A percentile compares a stretch with the other conserved stretches of the same genome.
Evolutionary conservation across 495 filamentous ascomycete genomes (phyloP).

Genomic region (Pseudomonodictys pantanalensis): DNA sequence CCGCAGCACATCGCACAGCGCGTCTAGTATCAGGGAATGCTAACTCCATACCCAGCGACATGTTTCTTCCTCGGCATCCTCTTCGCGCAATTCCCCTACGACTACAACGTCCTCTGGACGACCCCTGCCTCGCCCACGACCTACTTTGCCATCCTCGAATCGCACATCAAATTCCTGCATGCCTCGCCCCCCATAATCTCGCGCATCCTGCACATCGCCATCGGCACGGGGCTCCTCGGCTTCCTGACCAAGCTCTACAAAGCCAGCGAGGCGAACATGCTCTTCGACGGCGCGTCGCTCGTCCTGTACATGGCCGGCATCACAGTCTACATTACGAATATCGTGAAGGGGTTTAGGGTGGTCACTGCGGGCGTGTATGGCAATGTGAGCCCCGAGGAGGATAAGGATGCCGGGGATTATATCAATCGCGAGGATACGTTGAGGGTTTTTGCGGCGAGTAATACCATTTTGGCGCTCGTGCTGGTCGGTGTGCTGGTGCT

Average conservation of each 20-base stretch:
- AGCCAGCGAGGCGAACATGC: conserved; percentile 85
- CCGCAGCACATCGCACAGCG: neutral
- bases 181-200: conserved; percentile 83
- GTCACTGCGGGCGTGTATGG: conserved; percentile 58
- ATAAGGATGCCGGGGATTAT: conserved; percentile 49
- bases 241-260: conserved; percentile 92
- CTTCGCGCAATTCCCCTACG: conserved; percentile 95
- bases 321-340: conserved; percentile 89
- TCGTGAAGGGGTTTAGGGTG: conserved; percentile 84
- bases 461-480: conserved; percentile 90
- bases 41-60: conserved; percentile 56
- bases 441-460: conserved; percentile 88
- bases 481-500: conserved; percentile 85
- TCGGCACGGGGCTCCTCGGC: conserved; percentile 81
- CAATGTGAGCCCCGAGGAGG: conserved; percentile 39
- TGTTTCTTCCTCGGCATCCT: conserved; percentile 98
- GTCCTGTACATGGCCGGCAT: conserved; percentile 89
- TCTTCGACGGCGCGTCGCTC: conserved; percentile 91
- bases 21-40: neutral
- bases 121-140: conserved; percentile 48
- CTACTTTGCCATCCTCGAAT: conserved; percentile 79
- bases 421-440: conserved; percentile 79
- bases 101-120: conserved; percentile 95
- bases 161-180: conserved; percentile 82
- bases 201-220: conserved; percentile 89